Percentiles rank a stretch among this genome's conserved stretches.
Evolutionary conservation across 208 protist species (phyloP).

Genomic region (Trypanosoma vivax): DNA sequence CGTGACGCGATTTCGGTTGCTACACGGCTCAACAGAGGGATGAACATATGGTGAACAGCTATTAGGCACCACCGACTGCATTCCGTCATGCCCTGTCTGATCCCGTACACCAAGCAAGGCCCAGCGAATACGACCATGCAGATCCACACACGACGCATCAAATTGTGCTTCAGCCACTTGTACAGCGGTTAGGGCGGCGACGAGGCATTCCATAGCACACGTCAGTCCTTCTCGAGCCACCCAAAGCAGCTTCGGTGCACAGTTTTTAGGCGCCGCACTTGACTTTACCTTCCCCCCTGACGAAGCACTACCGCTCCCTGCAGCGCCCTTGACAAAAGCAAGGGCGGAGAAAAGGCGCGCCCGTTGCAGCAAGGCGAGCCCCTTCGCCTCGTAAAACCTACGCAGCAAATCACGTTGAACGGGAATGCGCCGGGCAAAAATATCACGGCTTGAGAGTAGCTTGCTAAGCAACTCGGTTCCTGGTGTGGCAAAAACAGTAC

Average conservation of each 20-base stretch:
- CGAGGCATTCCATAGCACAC: conserved; percentile 4
- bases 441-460: background rate
- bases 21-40: conserved; percentile 23
- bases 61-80: background rate
- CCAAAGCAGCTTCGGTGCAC: conserved; percentile 8
- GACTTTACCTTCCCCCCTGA: background rate
- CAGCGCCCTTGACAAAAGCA: conserved; percentile 1
- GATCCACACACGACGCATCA: conserved; percentile 9
- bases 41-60: conserved; percentile 15
- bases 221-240: conserved; percentile 7
- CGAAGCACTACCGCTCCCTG: background rate
- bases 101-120: conserved; percentile 14
- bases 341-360: conserved; percentile 3
- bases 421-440: conserved; percentile 13
- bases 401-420: background rate
- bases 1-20: conserved; percentile 19
- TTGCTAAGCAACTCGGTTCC: conserved; percentile 5
- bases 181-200: conserved; percentile 8
- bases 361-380: conserved; percentile 7
- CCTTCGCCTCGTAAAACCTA: conserved; percentile 4
- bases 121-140: conserved; percentile 4
- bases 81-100: background rate
- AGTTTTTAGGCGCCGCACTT: background rate
- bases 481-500: no score
- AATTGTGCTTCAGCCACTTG: conserved; percentile 15